phyloP scores from a whole-genome alignment of 2,329 filamentous ascomycete genomes.

The Clonostachys sp. region DNA sequence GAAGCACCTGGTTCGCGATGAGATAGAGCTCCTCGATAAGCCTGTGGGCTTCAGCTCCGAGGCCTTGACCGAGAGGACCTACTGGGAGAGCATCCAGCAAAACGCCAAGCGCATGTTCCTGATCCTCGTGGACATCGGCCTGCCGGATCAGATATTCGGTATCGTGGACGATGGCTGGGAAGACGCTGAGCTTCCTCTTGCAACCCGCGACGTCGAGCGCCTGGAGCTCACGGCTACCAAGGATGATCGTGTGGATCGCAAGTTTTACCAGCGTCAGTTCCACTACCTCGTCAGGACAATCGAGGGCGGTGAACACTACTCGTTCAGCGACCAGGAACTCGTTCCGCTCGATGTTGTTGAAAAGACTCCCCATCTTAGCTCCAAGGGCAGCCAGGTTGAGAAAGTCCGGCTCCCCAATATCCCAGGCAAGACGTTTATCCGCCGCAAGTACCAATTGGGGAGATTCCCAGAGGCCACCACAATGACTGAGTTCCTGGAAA shows the following conservation, averaged over 20 bases:
- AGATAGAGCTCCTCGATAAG: slow-evolving; percentile 56
- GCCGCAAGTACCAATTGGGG: slow-evolving; percentile 53
- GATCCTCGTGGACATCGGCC: slow-evolving; percentile 63
- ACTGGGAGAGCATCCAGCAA: slow-evolving; percentile 72
- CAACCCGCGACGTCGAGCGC: slow-evolving; percentile 59
- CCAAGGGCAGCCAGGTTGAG: slow-evolving; percentile 38
- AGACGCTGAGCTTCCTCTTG: slow-evolving; percentile 68
- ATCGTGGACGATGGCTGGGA: slow-evolving; percentile 74
- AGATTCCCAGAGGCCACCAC: background rate
- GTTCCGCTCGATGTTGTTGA: slow-evolving; percentile 66
- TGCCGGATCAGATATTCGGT: slow-evolving; percentile 70
- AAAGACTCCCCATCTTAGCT: slow-evolving; percentile 38
- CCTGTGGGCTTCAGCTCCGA: slow-evolving; percentile 61
- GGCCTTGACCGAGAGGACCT: slow-evolving; percentile 66
- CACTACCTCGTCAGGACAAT: slow-evolving; percentile 64
- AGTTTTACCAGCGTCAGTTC: slow-evolving; percentile 68
- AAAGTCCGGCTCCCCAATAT: slow-evolving; percentile 59
- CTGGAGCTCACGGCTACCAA: slow-evolving; percentile 54
- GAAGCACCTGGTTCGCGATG: slow-evolving; percentile 58
- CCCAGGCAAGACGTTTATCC: slow-evolving; percentile 48
- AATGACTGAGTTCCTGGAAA: slow-evolving; percentile 55
- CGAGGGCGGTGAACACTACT: slow-evolving; percentile 53
- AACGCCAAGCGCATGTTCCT: slow-evolving; percentile 68
- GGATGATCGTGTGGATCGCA: slow-evolving; percentile 61
- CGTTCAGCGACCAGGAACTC: slow-evolving; percentile 63